Percentiles rank a stretch among this genome's conserved stretches.
These are phyloP conservation scores for Paraleonurus japonicus DNA, from an alignment of 257 asterid genomes.

Conservation along the genomic window DNA sequence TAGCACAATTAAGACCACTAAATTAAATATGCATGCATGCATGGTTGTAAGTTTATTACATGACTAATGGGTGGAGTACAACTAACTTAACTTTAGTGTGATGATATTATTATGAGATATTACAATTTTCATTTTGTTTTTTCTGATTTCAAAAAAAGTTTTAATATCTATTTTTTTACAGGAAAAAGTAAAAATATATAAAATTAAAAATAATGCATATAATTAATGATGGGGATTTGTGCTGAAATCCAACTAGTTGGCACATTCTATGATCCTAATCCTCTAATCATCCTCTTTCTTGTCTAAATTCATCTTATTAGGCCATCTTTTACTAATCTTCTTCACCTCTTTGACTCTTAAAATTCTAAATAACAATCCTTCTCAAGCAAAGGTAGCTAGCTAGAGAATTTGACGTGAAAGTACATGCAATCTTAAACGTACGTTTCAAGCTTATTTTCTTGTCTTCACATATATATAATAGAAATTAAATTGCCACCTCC, in stretches of 20 bases:
- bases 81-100: too few species aligned
- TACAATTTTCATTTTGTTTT: too few species aligned
- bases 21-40: too few species aligned
- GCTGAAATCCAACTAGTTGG: not conserved
- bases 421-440: constrained; percentile 25
- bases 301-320: not conserved
- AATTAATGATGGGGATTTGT: too few species aligned
- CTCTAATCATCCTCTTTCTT: not conserved
- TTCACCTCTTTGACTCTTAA: constrained; percentile 17
- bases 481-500: not conserved
- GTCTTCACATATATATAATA: not conserved
- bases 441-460: constrained; percentile 17
- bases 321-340: not conserved
- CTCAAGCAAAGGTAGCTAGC: constrained; percentile 13
- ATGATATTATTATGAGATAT: too few species aligned
- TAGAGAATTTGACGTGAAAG: not conserved
- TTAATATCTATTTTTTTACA: too few species aligned
- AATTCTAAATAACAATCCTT: not conserved
- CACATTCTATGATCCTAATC: not conserved
- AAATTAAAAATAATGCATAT: too few species aligned
- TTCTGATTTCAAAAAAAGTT: too few species aligned
- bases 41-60: too few species aligned
- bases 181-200: too few species aligned
- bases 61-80: too few species aligned
- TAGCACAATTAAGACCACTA: not conserved